Percentiles rank a stretch among this genome's conserved stretches.
Conservation (phyloP, 345 rosid genomes). For the Lumnitzera littorea region DNA sequence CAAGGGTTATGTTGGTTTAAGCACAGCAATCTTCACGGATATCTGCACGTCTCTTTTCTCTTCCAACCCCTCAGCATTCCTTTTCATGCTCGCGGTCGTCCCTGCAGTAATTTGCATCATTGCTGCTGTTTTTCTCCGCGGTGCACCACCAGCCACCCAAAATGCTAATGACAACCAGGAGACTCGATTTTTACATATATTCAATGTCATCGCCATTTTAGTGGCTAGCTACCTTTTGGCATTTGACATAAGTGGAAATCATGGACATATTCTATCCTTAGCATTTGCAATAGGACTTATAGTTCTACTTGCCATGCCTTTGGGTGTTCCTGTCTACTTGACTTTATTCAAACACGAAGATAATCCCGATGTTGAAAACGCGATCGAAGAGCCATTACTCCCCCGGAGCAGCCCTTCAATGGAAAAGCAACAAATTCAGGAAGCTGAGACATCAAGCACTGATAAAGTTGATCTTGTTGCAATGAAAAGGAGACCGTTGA, state of each 20-base stretch:
- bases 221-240: conserved; percentile 44
- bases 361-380: conserved; percentile 26
- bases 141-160: conserved; percentile 16
- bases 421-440: conserved; percentile 9
- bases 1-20: conserved; percentile 56
- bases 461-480: conserved; percentile 4
- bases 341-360: conserved; percentile 7
- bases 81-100: conserved; percentile 41
- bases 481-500: conserved; percentile 20
- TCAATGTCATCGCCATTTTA: conserved; percentile 39
- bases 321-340: conserved; percentile 34
- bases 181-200: conserved; percentile 23
- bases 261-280: conserved; percentile 25
- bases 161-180: conserved; percentile 31
- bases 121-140: conserved; percentile 41
- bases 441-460: background rate
- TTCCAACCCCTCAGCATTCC: conserved; percentile 35
- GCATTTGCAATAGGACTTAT: conserved; percentile 38
- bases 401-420: conserved; percentile 3
- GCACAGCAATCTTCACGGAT: conserved; percentile 60
- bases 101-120: conserved; percentile 43
- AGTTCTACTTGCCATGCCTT: conserved; percentile 35
- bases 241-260: conserved; percentile 40
- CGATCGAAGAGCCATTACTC: conserved; percentile 33
- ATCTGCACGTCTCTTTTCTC: conserved; percentile 46